phyloP scores from a whole-genome alignment of 2,329 filamentous ascomycete species.

The Fusarium palustre region DNA sequence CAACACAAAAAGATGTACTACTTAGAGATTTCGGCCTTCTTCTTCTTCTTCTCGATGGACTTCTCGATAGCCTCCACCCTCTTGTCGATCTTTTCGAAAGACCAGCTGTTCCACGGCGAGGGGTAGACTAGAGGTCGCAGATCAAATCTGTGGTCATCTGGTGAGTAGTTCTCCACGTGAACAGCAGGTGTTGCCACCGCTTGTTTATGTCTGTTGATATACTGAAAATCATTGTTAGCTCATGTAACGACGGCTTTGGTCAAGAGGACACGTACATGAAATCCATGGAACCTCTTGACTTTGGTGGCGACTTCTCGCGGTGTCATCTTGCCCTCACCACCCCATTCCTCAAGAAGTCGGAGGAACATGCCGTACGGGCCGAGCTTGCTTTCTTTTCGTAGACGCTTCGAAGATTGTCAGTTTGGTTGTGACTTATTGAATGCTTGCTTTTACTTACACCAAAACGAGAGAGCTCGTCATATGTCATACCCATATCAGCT shows the following conservation, averaged over 20 bases:
- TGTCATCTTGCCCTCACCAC: constrained; percentile 45
- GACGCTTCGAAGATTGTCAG: constrained; percentile 16
- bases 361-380: constrained; percentile 57
- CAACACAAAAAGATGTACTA: neutral
- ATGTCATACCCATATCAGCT: constrained; percentile 59
- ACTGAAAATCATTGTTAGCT: neutral
- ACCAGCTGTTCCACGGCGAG: constrained; percentile 50
- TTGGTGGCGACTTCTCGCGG: constrained; percentile 53
- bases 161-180: constrained; percentile 36
- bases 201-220: constrained; percentile 32
- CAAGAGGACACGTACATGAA: constrained; percentile 6
- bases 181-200: constrained; percentile 27
- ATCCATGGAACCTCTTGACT: constrained; percentile 54
- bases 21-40: constrained; percentile 3
- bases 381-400: constrained; percentile 57
- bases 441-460: constrained; percentile 38
- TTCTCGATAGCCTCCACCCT: constrained; percentile 52
- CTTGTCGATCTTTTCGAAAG: constrained; percentile 56
- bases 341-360: constrained; percentile 56
- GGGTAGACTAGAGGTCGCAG: constrained; percentile 49
- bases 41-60: constrained; percentile 29
- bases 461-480: constrained; percentile 56
- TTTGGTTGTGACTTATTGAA: neutral
- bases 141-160: constrained; percentile 48
- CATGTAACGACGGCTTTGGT: too few species aligned